Base-by-base conservation (phyloP, 1,284 basidiomycete genomes). In the Ganoderma sp. region DNA sequence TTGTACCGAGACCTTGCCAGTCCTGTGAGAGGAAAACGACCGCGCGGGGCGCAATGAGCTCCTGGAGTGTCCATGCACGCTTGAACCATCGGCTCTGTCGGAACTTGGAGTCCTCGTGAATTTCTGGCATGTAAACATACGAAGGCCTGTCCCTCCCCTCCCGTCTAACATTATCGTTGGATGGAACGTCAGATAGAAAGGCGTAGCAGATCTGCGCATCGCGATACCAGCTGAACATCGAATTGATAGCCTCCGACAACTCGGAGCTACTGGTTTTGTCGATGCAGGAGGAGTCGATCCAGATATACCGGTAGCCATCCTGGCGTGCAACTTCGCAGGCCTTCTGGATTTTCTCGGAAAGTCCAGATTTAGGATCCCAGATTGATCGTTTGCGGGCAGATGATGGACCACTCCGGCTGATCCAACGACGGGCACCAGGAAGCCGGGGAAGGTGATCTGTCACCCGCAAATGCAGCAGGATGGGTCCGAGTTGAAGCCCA, bases 221-320 rank as follows among this genome's bases (percentile, higher is more conserved):
- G 43, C 39, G 3, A 45, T 65, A 65, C 39, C 43, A 65, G 19
- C 15, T 22, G 57, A 48, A 65, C 64, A 65, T 65, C 8, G 64
- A 59, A 45, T 65, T 65, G 57, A 65, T 59, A 1, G 64, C 64
- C 37, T 65, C 64, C 15, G 42, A 34, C 28, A 65, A 42, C 57
- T 60, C 64, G 14, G 64, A 45, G 43, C 58, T 61, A 48, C 64
- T 66, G 6, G 59, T 28, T 39, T 66, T 66, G 59, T 66, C 64
- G 58, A 66, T 66, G 58, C 64, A 66, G 59, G 58, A 61, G 45
- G 59, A 50, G 64, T 65, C 64, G 32, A 37, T 39, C 64, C 64
- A 65, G 57, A 65, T 28, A 25, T 34, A 60, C 2, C 14, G n/a
- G 57, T 59, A 50, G 10, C 64, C 64, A 34, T 65, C 39, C 1